Evolutionary conservation across 106 monocot species (phyloP).

Genomic region (Acanthochlamys bracteata): DNA sequence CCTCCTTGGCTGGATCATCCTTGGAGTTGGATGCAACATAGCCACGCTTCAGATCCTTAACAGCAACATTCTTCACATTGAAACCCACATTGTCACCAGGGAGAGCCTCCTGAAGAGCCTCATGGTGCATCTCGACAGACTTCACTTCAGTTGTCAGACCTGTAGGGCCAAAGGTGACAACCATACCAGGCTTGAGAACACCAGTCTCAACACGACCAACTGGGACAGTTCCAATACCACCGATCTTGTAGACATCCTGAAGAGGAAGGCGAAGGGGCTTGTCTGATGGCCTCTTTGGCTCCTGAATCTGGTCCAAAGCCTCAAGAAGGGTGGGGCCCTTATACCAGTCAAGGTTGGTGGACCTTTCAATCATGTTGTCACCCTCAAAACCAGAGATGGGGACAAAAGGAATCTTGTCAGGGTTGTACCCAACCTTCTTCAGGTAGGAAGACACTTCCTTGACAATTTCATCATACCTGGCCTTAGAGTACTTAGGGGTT

Average conservation of each 20-base stretch:
- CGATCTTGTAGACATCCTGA: constrained; percentile 22
- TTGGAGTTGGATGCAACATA: constrained; percentile 15
- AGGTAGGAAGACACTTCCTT: constrained; percentile 15
- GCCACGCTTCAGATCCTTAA: constrained; percentile 16
- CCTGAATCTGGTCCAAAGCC: constrained; percentile 8
- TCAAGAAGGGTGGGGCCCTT: constrained; percentile 16
- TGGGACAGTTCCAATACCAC: constrained; percentile 19
- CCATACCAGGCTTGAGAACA: constrained; percentile 10
- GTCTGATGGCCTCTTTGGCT: constrained; percentile 16
- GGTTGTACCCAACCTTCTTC: constrained; percentile 17
- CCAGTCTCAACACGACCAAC: constrained; percentile 15
- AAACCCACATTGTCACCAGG: constrained; percentile 14
- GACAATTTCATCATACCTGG: constrained; percentile 17
- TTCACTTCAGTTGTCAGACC: constrained; percentile 9
- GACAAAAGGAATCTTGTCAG: constrained; percentile 14
- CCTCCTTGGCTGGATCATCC: constrained; percentile 16
- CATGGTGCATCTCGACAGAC: constrained; percentile 19
- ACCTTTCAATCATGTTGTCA: constrained; percentile 18
- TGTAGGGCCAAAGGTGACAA: constrained; percentile 10
- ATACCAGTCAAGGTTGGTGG: constrained; percentile 19
- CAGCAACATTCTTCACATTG: constrained; percentile 15
- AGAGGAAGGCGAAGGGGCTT: constrained; percentile 14
- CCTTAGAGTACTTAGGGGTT: constrained; percentile 15
- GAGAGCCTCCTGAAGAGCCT: constrained; percentile 8
- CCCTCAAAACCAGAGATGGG: constrained; percentile 21